These are phyloP conservation scores for Tulasnella sp. DNA, from an alignment of 768 basidiomycete species.

Conservation along the genomic window DNA sequence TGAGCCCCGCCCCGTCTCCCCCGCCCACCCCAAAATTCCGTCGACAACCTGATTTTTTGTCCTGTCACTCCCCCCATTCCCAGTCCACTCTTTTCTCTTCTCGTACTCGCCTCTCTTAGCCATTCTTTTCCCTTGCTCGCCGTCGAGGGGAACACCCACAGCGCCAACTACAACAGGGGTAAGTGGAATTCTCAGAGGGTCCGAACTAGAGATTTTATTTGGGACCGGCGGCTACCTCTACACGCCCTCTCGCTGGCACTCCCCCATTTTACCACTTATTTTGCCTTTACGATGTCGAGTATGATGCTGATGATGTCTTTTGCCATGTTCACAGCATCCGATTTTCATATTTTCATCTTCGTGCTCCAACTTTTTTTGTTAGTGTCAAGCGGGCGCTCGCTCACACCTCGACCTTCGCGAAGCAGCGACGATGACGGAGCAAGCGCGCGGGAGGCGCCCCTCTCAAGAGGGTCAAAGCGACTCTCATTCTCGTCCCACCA, in stretches of 20 bases:
- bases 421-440: neutral
- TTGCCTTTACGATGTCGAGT: neutral
- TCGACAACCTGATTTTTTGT: neutral
- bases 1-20: neutral
- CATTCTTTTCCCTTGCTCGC: neutral
- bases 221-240: neutral
- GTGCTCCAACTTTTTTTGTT: neutral
- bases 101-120: neutral
- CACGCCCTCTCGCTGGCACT: neutral
- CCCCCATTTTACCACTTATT: neutral
- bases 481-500: neutral
- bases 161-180: constrained; percentile 7
- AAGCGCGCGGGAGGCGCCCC: neutral
- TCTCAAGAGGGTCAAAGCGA: constrained; percentile 11
- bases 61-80: neutral
- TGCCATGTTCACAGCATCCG: neutral
- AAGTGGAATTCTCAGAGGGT: neutral
- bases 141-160: neutral
- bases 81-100: neutral
- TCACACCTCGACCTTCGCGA: neutral
- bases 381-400: neutral
- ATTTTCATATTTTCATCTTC: neutral
- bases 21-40: neutral
- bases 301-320: neutral
- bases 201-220: neutral